A percentile compares a stretch with the other conserved stretches of the same genome.
These are phyloP conservation scores for Cladosporium sp. DNA, from an alignment of 2,329 filamentous ascomycete species.

Conservation along the genomic window DNA sequence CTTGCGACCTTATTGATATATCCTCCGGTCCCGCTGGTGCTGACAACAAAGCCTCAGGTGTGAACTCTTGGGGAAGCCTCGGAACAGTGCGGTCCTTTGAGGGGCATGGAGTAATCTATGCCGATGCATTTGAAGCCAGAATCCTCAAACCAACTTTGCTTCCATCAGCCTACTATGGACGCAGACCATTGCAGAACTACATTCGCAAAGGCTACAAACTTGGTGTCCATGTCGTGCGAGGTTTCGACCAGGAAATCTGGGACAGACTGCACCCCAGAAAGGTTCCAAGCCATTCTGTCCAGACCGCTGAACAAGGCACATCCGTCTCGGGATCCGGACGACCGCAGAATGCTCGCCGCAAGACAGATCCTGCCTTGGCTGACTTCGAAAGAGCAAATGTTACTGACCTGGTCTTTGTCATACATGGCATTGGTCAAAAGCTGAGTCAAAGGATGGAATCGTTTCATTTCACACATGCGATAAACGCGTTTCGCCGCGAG, in stretches of 20 bases:
- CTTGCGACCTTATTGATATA: slow-evolving; percentile 46
- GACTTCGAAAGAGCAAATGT: slow-evolving; percentile 64
- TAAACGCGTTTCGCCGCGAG: slow-evolving; percentile 82
- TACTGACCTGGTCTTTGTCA: slow-evolving; percentile 82
- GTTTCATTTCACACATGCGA: slow-evolving; percentile 94
- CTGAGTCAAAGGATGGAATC: slow-evolving; percentile 85
- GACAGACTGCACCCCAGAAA: slow-evolving; percentile 62
- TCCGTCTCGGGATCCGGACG: slow-evolving; percentile 42
- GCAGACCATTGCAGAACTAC: slow-evolving; percentile 71
- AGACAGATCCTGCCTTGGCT: slow-evolving; percentile 57
- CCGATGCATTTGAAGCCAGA: slow-evolving; percentile 70
- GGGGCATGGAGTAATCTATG: slow-evolving; percentile 81
- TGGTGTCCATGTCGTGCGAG: slow-evolving; percentile 81
- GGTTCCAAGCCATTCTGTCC: slow-evolving; percentile 35
- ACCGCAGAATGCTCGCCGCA: slow-evolving; percentile 36
- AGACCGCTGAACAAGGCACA: slow-evolving; percentile 42
- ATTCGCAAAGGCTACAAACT: slow-evolving; percentile 80
- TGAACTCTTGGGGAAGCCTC: slow-evolving; percentile 39
- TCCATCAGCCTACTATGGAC: slow-evolving; percentile 79
- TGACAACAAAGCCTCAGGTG: slow-evolving; percentile 47
- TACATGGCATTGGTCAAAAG: slow-evolving; percentile 96
- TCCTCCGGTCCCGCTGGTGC: slow-evolving; percentile 41
- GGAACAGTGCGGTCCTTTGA: slow-evolving; percentile 57
- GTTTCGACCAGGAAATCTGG: slow-evolving; percentile 78
- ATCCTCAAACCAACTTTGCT: slow-evolving; percentile 80